Percentiles rank a stretch among this genome's conserved stretches.
Evolutionary conservation across 768 basidiomycete genomes (phyloP).

Genomic region (Leucosporidium creatinivorum): DNA sequence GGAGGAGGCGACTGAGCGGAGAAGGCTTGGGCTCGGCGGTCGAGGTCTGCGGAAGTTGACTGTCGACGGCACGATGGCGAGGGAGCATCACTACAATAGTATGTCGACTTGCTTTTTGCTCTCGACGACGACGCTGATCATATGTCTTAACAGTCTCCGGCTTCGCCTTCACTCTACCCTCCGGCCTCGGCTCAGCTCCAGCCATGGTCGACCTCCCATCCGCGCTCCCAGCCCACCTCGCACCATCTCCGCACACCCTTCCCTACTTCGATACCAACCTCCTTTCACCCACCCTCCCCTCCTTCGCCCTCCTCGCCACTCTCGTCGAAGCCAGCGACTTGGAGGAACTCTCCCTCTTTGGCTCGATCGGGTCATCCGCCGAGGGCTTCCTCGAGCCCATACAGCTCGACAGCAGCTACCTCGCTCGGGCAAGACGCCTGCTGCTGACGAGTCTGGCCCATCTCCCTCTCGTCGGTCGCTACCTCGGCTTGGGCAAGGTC

Average conservation of each 20-base stretch:
- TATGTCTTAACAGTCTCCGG: background rate
- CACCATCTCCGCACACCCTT: background rate
- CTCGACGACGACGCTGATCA: no score
- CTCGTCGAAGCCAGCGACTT: background rate
- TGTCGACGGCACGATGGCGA: background rate
- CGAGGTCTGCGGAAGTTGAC: background rate
- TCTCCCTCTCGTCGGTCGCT: no score
- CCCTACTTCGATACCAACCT: background rate
- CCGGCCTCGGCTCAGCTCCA: background rate
- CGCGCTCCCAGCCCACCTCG: background rate
- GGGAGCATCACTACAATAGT: background rate
- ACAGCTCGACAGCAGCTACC: no score
- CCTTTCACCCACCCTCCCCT: background rate
- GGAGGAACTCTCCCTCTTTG: conserved; percentile 6
- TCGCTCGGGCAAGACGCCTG: no score
- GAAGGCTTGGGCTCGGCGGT: background rate
- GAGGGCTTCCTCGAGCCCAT: no score
- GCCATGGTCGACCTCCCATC: background rate
- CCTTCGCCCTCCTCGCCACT: conserved; percentile 1
- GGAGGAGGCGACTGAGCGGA: background rate
- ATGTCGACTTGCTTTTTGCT: background rate
- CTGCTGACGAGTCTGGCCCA: no score
- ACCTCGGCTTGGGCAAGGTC: no score
- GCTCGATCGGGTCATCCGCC: background rate
- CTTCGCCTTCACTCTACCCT: background rate